Evolutionary conservation across 306 rosid species (phyloP).

Genomic region (Pterocarpus macrocarpus): DNA sequence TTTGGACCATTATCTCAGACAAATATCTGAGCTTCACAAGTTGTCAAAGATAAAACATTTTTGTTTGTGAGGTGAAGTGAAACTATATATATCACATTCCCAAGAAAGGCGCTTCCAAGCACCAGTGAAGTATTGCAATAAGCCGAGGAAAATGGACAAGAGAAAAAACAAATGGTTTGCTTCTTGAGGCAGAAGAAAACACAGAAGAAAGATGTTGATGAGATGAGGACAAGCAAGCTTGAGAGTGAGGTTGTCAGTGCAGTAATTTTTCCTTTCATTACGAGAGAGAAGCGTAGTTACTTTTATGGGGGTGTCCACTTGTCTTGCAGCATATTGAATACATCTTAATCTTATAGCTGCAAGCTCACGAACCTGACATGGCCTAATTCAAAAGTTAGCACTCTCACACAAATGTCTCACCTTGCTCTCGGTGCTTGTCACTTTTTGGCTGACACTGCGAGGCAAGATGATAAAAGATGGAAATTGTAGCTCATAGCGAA

Average conservation of each 20-base stretch:
- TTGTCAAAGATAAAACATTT: too few relatives aligned
- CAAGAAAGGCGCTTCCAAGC: conserved; percentile 24
- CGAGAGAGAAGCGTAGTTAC: background rate
- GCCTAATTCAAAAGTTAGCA: conserved; percentile 57
- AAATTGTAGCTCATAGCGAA: conserved; percentile 52
- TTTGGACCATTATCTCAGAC: too few relatives aligned
- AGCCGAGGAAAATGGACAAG: background rate
- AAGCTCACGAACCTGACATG: conserved; percentile 54
- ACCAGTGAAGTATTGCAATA: background rate
- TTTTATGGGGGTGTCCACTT: too few relatives aligned
- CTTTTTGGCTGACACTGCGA: conserved; percentile 80
- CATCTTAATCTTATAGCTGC: background rate
- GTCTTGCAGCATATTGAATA: conserved; percentile 40
- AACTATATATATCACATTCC: conserved; percentile 10
- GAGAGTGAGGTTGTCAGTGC: conserved; percentile 7
- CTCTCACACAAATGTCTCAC: conserved; percentile 55
- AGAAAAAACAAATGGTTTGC: conserved; percentile 26
- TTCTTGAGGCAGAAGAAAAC: conserved; percentile 22
- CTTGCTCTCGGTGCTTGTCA: conserved; percentile 62
- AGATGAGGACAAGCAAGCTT: conserved; percentile 21
- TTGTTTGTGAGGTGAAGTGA: too few relatives aligned
- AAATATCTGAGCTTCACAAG: too few relatives aligned
- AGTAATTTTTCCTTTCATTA: conserved; percentile 14
- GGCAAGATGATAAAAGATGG: conserved; percentile 74
- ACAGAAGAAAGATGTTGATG: conserved; percentile 15